These are phyloP conservation scores for Cnidoscolus chayamansa DNA, from an alignment of 441 rosid genomes.

Conservation along the genomic window DNA sequence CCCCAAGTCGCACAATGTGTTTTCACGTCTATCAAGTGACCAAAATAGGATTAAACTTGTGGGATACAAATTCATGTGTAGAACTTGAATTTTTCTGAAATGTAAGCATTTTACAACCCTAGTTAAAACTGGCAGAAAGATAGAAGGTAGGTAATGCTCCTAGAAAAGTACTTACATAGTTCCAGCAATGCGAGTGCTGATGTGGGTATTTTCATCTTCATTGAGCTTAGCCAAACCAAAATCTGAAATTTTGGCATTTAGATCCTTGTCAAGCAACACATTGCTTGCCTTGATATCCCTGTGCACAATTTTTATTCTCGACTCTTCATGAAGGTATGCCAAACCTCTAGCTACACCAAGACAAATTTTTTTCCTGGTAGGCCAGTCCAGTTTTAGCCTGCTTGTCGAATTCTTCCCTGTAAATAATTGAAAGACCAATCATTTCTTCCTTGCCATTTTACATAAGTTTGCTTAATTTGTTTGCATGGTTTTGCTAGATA, in stretches of 20 bases:
- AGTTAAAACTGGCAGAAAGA: not conserved
- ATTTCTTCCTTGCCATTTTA: not conserved
- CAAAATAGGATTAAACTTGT: not conserved
- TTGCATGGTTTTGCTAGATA: not conserved
- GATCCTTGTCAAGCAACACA: conserved; percentile 66
- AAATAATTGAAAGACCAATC: conserved; percentile 10
- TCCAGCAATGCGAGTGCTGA: conserved; percentile 79
- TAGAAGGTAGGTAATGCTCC: not conserved
- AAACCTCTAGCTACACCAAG: conserved; percentile 78
- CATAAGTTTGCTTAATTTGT: not conserved
- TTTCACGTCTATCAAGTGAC: not conserved
- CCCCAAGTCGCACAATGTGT: not conserved
- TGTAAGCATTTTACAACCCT: not conserved
- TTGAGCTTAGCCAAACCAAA: conserved; percentile 78
- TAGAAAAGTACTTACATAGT: conserved; percentile 54
- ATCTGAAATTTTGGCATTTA: conserved; percentile 78
- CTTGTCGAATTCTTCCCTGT: conserved; percentile 47
- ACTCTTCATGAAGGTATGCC: conserved; percentile 82
- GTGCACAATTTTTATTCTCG: conserved; percentile 77
- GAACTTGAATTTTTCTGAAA: not conserved
- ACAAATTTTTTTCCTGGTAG: conserved; percentile 64
- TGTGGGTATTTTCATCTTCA: conserved; percentile 69
- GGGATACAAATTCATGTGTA: not conserved
- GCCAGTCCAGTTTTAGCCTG: conserved; percentile 63
- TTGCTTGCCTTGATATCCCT: conserved; percentile 87